phyloP scores from a whole-genome alignment of 225 moss, liverwort and hornwort species.

The Pseudisothecium myosuroides region DNA sequence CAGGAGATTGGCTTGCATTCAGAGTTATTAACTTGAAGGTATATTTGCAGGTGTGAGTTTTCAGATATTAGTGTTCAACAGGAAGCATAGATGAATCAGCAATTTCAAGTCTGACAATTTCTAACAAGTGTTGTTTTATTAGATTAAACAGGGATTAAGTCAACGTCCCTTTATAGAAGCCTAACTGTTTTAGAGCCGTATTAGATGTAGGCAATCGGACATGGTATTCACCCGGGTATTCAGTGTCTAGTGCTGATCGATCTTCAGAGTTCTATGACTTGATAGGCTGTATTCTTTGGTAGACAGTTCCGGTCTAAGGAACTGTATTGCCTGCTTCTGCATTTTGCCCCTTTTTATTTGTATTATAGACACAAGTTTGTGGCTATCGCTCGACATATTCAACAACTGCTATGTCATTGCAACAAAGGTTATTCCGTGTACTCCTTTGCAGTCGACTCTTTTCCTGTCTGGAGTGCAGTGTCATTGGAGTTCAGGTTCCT shows the following conservation, averaged over 20 bases:
- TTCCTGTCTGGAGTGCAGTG: background rate
- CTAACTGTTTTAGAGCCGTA: slow-evolving; percentile 26
- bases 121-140: background rate
- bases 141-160: slow-evolving; percentile 24
- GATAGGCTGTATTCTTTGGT: slow-evolving; percentile 48
- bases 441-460: background rate
- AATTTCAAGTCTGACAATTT: slow-evolving; percentile 6
- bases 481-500: background rate
- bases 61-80: background rate
- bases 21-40: background rate
- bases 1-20: background rate
- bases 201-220: slow-evolving; percentile 24
- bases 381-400: slow-evolving; percentile 12
- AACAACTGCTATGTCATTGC: slow-evolving; percentile 3
- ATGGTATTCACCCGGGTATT: no score
- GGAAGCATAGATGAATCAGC: slow-evolving; percentile 10
- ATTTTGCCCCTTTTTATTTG: background rate
- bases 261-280: slow-evolving; percentile 24
- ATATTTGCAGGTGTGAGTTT: background rate
- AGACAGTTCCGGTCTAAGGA: slow-evolving; percentile 6
- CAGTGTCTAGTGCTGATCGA: slow-evolving; percentile 20
- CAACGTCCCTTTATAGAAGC: slow-evolving; percentile 58
- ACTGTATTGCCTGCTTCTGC: background rate
- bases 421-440: background rate
- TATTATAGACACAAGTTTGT: slow-evolving; percentile 36